A percentile compares a stretch with the other conserved stretches of the same genome.
phyloP scores from a whole-genome alignment of 2,329 filamentous ascomycete species.

The Trichoderma citrinoviride region DNA sequence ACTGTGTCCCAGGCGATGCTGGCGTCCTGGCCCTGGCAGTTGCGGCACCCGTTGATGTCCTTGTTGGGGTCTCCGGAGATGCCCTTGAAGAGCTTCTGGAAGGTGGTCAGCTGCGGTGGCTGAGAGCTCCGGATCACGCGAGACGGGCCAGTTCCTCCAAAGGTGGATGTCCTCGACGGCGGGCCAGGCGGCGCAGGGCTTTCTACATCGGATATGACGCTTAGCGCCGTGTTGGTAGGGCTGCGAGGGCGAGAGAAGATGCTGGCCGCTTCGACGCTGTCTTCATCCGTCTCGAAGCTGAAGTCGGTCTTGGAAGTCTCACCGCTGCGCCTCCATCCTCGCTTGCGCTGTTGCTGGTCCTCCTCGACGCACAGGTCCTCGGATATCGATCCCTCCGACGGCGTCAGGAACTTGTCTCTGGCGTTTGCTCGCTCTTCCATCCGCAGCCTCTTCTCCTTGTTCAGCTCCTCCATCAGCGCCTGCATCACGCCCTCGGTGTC shows the following conservation, averaged over 20 bases:
- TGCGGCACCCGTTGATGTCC: conserved; percentile 44
- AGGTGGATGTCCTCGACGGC: conserved; percentile 28
- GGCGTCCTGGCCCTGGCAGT: conserved; percentile 57
- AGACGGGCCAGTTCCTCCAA: conserved; percentile 26
- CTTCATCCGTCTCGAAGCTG: conserved; percentile 53
- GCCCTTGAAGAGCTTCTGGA: conserved; percentile 45
- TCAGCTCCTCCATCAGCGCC: conserved; percentile 50
- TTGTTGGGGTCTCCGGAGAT: conserved; percentile 38
- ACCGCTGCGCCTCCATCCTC: conserved; percentile 43
- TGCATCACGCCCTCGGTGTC: conserved; percentile 54
- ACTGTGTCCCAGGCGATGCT: conserved; percentile 65
- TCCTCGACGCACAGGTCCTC: conserved; percentile 56
- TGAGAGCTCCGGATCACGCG: conserved; percentile 38
- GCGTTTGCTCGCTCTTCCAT: conserved; percentile 38
- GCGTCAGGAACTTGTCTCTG: conserved; percentile 29
- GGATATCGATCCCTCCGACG: conserved; percentile 44
- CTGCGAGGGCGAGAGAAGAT: conserved; percentile 61
- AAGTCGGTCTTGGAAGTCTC: conserved; percentile 44
- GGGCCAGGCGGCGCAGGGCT: conserved; percentile 23
- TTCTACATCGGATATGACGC: conserved; percentile 35
- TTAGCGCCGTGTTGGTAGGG: conserved; percentile 49
- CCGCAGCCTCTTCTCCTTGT: conserved; percentile 49
- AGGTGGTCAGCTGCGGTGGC: conserved; percentile 33
- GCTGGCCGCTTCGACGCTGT: conserved; percentile 50
- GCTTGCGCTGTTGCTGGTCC: conserved; percentile 39